Base-by-base conservation (phyloP, 305 asterid species). In the Fraxinus angustifolia region DNA sequence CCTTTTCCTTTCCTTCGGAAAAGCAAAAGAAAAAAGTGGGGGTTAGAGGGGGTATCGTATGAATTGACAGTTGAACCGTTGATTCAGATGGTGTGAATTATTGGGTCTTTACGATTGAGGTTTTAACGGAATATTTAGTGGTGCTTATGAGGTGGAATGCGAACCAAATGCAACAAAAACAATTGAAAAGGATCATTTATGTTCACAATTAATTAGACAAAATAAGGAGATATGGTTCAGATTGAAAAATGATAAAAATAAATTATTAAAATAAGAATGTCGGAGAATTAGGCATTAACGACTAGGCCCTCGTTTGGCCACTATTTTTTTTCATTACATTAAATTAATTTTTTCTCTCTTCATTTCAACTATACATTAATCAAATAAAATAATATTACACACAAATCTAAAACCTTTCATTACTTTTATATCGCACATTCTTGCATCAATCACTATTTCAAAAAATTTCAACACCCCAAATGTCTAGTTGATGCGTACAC, bases 31-130 rank as follows among this genome's bases (percentile, higher is more conserved):
- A 30, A 78, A 30, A 35, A 81, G 82, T 34, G 82, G 50, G 33
- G 21, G 80, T 23, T 68, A 76, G 31, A 71, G 83, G 53, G 70
- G 8, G 65, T 30, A 68, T 30, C 56, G 36, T 31, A 53, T 77
- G 84, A 81, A 84, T 81, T 72, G 77, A 53, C 38, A 50, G 82
- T 78, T 16, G 35, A 68, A 81, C 80, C 78, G 85, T 81, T 76
- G 30, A 53, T 84, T 86, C 26, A 56, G 11, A n/a, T n/a, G 11
- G 23, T 5, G 65, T 53, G 19, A 48, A 48, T 48, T 48, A 48
- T 79, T 48, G 86, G 84, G 85, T 33, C 75, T 79, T 38, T 34
- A 50, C 45, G 28, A 48, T 35, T 82, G 82, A 62, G 83, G 75
- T 12, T 62, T 74, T 75, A 48, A 78, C 83, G 73, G 80, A 73